These are phyloP conservation scores for Rhinocladiella mackenziei DNA, from an alignment of 2,329 filamentous ascomycete genomes.

Conservation along the genomic window DNA sequence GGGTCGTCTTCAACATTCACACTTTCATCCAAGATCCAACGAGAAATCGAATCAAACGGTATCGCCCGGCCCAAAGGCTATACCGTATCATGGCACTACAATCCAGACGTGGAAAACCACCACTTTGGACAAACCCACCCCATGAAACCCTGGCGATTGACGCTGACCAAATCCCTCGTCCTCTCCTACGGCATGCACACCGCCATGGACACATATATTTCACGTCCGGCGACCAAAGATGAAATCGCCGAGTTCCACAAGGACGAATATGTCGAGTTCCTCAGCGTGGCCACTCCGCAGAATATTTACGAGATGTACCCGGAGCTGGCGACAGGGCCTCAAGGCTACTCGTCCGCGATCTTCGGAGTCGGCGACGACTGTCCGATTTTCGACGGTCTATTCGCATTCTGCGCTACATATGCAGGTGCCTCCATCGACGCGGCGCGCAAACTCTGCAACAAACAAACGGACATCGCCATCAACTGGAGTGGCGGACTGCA, in stretches of 20 bases:
- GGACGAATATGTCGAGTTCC: constrained; percentile 83
- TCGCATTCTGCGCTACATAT: constrained; percentile 91
- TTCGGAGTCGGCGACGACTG: constrained; percentile 95
- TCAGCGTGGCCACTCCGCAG: constrained; percentile 66
- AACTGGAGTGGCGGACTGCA: constrained; percentile 97
- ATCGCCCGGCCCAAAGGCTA: constrained; percentile 80
- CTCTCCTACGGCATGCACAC: constrained; percentile 93
- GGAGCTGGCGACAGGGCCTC: constrained; percentile 23
- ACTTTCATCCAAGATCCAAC: constrained; percentile 49
- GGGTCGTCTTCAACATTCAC: constrained; percentile 41
- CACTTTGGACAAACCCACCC: constrained; percentile 96
- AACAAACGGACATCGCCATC: constrained; percentile 90
- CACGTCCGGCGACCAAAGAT: constrained; percentile 78
- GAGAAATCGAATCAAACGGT: constrained; percentile 57
- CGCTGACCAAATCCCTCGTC: constrained; percentile 89
- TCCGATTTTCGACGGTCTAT: constrained; percentile 92
- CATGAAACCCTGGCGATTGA: constrained; percentile 98
- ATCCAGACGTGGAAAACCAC: constrained; percentile 89
- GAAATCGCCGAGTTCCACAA: constrained; percentile 86
- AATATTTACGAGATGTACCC: constrained; percentile 58
- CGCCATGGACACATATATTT: constrained; percentile 90
- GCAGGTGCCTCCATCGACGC: constrained; percentile 87
- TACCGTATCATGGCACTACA: constrained; percentile 92
- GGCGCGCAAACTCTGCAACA: constrained; percentile 78
- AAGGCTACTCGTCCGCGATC: constrained; percentile 45